These are phyloP conservation scores for Tulasnella sp. DNA, from an alignment of 768 basidiomycete species.

Conservation along the genomic window DNA sequence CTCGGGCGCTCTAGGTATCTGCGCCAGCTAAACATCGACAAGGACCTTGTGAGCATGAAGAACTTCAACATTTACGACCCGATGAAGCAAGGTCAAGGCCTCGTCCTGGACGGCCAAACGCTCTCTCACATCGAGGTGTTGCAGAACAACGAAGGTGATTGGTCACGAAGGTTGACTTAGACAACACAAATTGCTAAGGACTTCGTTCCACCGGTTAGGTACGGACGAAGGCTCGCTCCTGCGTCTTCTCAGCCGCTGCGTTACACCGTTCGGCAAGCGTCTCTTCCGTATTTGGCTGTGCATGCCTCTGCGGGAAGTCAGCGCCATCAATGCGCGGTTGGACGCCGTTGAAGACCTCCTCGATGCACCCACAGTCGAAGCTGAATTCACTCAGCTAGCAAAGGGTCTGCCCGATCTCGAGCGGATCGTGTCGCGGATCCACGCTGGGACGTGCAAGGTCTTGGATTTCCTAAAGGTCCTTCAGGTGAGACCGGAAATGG, in stretches of 20 bases:
- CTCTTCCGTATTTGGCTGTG: conserved; percentile 96
- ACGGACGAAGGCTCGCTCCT: conserved; percentile 83
- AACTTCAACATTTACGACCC: conserved; percentile 98
- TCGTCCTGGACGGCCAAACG: conserved; percentile 89
- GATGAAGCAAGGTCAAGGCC: conserved; percentile 74
- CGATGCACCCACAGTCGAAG: conserved; percentile 62
- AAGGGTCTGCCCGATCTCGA: conserved; percentile 87
- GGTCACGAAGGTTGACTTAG: background rate
- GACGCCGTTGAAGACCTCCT: conserved; percentile 93
- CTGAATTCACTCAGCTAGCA: conserved; percentile 58
- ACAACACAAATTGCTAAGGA: background rate
- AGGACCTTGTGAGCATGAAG: conserved; percentile 87
- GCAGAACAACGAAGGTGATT: conserved; percentile 76
- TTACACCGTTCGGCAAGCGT: conserved; percentile 92
- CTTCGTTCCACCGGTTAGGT: conserved; percentile 22
- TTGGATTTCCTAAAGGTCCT: conserved; percentile 82
- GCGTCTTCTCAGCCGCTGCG: conserved; percentile 67
- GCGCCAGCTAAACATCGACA: conserved; percentile 88
- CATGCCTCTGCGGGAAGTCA: conserved; percentile 70
- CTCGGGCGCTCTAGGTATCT: conserved; percentile 52
- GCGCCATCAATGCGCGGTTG: conserved; percentile 81
- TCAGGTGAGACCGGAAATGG: too few species aligned
- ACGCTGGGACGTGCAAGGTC: conserved; percentile 81
- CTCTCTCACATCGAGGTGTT: conserved; percentile 92
- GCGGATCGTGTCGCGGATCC: conserved; percentile 87